Base-by-base conservation (phyloP, 345 rosid genomes). In the Salix suchowensis region DNA sequence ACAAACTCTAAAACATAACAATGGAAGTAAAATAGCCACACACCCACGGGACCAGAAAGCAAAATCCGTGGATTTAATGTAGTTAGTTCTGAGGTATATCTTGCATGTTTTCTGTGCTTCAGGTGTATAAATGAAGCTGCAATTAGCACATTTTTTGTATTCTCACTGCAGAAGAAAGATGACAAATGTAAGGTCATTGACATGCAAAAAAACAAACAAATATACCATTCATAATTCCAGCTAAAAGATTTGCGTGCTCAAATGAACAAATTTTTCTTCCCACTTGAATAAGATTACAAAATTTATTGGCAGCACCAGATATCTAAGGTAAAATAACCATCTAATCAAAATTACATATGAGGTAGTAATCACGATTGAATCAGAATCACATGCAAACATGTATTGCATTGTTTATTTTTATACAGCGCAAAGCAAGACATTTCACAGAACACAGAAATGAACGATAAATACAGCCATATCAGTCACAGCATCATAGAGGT, bases 11-110 rank as follows among this genome's bases (percentile, higher is more conserved):
- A 26, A n/a, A 36, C 16, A 52, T 24, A 36, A 68, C 70, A 52
- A 21, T 67, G 15, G 42, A 36, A 44, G 46, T 18, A 68, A 21
- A 74, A 36, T 7, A 74, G 52, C 24, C 73, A 78, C 91, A 36
- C 36, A 94, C 98, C 98, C 82, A 96, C 91, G 32, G 98, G 98
- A 67, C 98, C 96, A 77, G 98, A 94, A 37, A 94, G 93, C 89
- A 94, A 85, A 79, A 94, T 92, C 74, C 94, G 88, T 28, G 98
- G 98, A 79, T 89, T 87, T 67, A 94, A 86, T 67, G 92, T 86
- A 42, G 88, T 79, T 71, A 94, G 88, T 12, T 91, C 89, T 66
- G 92, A 87, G 44, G 96, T 87, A 84, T 87, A 94, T 73, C 91
- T 89, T 5, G 78, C 94, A 85, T 88, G 85, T 76, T 87, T 91